phyloP scores from a whole-genome alignment of 768 basidiomycete species.

The Mrakia blollopis region DNA sequence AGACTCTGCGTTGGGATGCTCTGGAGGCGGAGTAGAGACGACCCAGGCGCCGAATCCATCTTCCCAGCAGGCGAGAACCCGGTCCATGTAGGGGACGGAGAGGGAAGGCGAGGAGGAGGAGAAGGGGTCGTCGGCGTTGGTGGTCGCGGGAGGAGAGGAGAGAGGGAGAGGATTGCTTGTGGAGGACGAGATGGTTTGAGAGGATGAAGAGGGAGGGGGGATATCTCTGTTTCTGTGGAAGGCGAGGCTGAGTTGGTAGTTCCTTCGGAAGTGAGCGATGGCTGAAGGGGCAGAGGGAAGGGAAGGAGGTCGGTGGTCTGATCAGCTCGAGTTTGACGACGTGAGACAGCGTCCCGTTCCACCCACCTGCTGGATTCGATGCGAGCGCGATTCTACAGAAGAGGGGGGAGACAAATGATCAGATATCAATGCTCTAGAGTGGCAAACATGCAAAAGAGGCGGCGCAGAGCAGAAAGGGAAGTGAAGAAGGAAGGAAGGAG shows the following conservation, averaged over 20 bases:
- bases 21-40: neutral
- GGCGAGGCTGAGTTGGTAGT: neutral
- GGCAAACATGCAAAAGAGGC: neutral
- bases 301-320: neutral
- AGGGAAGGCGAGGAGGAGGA: conserved; percentile 1
- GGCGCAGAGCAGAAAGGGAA: too few relatives aligned
- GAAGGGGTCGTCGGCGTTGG: too few relatives aligned
- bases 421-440: neutral
- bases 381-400: neutral
- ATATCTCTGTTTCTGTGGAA: neutral
- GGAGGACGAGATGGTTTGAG: neutral
- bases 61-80: conserved; percentile 20
- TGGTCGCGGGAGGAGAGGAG: too few relatives aligned
- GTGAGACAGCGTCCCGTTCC: neutral
- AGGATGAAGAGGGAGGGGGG: neutral
- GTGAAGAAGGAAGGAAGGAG: neutral
- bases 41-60: conserved; percentile 15
- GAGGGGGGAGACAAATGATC: neutral
- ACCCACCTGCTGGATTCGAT: neutral
- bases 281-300: neutral
- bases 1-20: neutral
- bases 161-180: too few relatives aligned
- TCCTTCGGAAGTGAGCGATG: neutral
- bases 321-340: neutral
- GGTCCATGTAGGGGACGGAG: conserved; percentile 15